phyloP scores from a whole-genome alignment of 208 protist genomes.

The Trypanosomatidae sp. region DNA sequence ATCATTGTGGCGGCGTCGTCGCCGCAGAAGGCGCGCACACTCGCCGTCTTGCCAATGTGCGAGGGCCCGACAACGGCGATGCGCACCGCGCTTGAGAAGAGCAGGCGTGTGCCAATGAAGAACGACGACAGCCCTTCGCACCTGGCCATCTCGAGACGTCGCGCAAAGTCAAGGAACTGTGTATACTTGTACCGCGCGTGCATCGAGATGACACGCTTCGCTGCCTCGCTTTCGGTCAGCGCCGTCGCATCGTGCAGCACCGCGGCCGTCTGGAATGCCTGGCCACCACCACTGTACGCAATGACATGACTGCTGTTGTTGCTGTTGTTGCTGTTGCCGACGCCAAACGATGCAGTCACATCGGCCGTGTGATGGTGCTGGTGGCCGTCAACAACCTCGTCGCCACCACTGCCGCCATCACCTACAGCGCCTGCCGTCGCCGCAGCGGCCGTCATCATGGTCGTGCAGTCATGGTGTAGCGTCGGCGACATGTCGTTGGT shows the following conservation, averaged over 20 bases:
- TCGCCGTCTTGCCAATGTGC: constrained; percentile 56
- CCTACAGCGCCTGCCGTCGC: too few species aligned
- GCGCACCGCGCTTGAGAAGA: constrained; percentile 57
- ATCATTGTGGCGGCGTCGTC: constrained; percentile 4
- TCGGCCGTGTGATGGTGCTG: too few species aligned
- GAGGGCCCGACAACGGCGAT: constrained; percentile 61
- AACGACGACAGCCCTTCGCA: constrained; percentile 71
- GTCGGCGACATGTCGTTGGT: too few species aligned
- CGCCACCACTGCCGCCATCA: too few species aligned
- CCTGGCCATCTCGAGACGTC: constrained; percentile 56
- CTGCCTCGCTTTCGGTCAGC: constrained; percentile 38
- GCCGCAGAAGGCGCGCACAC: constrained; percentile 22
- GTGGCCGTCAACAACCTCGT: too few species aligned
- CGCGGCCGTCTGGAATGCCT: constrained; percentile 5
- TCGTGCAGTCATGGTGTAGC: too few species aligned
- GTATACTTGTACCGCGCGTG: constrained; percentile 83
- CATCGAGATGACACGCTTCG: constrained; percentile 69
- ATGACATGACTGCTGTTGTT: too few species aligned
- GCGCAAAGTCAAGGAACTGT: constrained; percentile 77
- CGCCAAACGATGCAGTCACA: too few species aligned
- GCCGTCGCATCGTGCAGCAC: constrained; percentile 27
- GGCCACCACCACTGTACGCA: too few species aligned
- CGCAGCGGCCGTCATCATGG: too few species aligned
- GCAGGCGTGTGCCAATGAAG: constrained; percentile 35
- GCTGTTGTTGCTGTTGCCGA: background rate